phyloP scores from a whole-genome alignment of 2,329 filamentous ascomycete genomes.

The Cercospora beticola region DNA sequence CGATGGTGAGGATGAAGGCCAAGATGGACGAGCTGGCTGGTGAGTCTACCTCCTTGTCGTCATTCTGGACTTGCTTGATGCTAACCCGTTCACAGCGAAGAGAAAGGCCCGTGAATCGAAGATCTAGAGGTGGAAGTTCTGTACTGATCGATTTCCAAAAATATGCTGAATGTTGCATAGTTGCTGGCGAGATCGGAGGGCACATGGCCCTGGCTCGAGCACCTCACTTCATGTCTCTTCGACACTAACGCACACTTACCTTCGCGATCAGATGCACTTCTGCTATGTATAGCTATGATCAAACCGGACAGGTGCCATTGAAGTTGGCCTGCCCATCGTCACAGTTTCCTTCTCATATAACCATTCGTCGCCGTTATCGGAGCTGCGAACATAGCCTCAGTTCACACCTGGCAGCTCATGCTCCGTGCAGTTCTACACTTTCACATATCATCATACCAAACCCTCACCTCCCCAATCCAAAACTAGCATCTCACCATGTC shows the following conservation, averaged over 20 bases:
- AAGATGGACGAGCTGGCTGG: slow-evolving; percentile 33
- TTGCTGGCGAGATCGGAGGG: neutral
- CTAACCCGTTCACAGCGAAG: neutral
- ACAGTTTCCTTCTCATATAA: neutral
- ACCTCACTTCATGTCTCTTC: neutral
- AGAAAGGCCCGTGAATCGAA: neutral
- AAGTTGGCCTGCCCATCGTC: neutral
- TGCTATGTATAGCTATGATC: neutral
- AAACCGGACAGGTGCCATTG: neutral
- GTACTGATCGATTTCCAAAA: neutral
- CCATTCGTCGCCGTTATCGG: neutral
- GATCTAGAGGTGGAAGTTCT: neutral
- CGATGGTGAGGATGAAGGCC: slow-evolving; percentile 31
- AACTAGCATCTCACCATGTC: neutral
- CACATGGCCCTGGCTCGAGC: neutral
- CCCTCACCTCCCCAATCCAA: neutral
- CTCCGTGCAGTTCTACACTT: neutral
- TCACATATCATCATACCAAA: neutral
- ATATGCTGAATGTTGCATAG: neutral
- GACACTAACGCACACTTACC: neutral
- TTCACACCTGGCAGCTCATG: neutral
- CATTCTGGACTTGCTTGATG: neutral
- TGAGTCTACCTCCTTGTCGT: slow-evolving; percentile 18
- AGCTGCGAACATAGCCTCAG: neutral
- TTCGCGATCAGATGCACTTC: neutral